Base-by-base conservation (phyloP, 2,329 filamentous ascomycete species). In the Epicoccum nigrum region DNA sequence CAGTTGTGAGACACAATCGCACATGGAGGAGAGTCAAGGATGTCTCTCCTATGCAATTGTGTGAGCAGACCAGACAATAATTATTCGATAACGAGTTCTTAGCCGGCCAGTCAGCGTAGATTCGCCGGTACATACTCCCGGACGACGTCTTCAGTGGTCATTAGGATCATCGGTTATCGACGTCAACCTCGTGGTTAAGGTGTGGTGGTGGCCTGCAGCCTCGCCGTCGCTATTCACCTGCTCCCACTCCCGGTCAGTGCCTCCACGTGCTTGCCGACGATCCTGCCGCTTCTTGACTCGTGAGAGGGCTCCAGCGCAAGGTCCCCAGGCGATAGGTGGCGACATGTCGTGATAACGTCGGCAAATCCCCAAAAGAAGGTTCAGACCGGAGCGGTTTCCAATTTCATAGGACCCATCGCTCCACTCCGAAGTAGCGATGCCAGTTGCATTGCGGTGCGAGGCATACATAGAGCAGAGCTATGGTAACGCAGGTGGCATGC, bases 191-290 rank as follows among this genome's bases (percentile, higher is more conserved):
- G 19, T 51, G 42, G 37, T 33, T 31, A 20, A 37, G 23, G 19
- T 37, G n/a, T 15, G 23, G 32, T 32, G 32, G 37, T 15, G 37
- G 27, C 30, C 33, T 48, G 45, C 23, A 48, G 45, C 21, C 42
- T 52, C 43, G 33, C 35, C n/a, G 15, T 41, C 25, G 37, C 35
- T 28, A 20, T 33, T 20, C 42, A 45, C 42, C 8, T 43, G 32
- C 42, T 46, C 31, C 28, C 25, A 21, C 19, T 42, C 27, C 7
- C 32, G 32, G 50, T 53, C 50, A 47, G 40, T 52, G 49, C 39
- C 44, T 48, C 45, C 45, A 54, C 50, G 50, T 54, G 50, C 50
- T 47, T 52, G 43, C 43, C 21, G 49, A 43, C 49, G 49, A 52
- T 52, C 49, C 11, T 34, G 43, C 20, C 27, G 39, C 43, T 34